Percentiles rank a stretch among this genome's conserved stretches.
These are phyloP conservation scores for Linnemannia elongata DNA, from an alignment of 192 early-diverging fungal genomes.

Conservation along the genomic window DNA sequence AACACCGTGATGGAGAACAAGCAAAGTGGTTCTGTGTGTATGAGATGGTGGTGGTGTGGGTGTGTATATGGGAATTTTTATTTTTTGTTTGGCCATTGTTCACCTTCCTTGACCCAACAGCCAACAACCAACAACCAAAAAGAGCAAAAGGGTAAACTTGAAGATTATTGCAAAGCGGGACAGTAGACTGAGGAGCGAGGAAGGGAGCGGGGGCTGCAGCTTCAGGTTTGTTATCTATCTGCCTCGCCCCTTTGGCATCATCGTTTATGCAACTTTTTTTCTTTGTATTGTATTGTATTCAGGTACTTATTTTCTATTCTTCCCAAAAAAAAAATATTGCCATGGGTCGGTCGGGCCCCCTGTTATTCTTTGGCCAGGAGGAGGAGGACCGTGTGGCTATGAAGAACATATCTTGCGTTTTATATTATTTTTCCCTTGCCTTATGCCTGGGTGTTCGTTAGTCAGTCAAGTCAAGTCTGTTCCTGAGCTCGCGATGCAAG, in stretches of 20 bases:
- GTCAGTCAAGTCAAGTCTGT: not conserved
- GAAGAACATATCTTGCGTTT: no score
- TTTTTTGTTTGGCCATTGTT: not conserved
- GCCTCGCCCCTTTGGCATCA: not conserved
- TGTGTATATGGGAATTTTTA: not conserved
- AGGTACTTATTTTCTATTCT: no score
- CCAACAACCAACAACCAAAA: not conserved
- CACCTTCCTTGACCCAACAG: not conserved
- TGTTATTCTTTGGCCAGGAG: no score
- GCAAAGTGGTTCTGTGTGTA: no score
- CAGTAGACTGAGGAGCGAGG: not conserved
- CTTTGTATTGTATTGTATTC: no score
- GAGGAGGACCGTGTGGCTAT: no score
- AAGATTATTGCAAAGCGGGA: not conserved
- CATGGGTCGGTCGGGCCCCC: no score
- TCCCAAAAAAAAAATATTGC: no score
- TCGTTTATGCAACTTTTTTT: not conserved
- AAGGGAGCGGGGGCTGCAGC: not conserved
- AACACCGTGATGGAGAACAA: no score
- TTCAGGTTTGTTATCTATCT: not conserved
- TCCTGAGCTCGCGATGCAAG: not conserved
- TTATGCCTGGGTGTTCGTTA: not conserved
- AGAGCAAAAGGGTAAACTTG: not conserved
- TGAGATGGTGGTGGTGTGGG: no score
- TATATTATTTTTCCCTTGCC: no score